Evolutionary conservation across 441 rosid species (phyloP).

Genomic region (Pelargonium fulgidum): DNA sequence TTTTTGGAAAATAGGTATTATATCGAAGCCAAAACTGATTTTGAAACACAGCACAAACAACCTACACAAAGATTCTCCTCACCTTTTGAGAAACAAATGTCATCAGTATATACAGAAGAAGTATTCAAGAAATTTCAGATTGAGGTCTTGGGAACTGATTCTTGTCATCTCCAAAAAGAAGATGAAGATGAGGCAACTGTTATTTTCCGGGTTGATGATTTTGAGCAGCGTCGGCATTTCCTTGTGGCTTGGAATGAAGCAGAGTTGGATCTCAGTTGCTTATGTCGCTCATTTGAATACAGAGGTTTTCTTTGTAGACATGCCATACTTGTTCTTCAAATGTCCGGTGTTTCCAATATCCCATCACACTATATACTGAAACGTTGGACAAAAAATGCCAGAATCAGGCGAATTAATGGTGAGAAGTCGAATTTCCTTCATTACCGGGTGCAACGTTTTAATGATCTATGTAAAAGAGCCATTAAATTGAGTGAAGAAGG

Average conservation of each 20-base stretch:
- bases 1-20: conserved; percentile 37
- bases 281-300: conserved; percentile 51
- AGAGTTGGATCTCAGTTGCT: conserved; percentile 39
- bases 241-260: conserved; percentile 38
- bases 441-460: not conserved
- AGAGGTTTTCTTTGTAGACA: conserved; percentile 64
- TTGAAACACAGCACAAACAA: conserved; percentile 29
- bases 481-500: conserved; percentile 5
- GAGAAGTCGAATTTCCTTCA: no score
- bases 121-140: conserved; percentile 2
- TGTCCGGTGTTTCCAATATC: conserved; percentile 40
- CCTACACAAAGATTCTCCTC: conserved; percentile 12
- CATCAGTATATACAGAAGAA: not conserved
- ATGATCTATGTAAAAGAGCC: not conserved
- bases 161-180: not conserved
- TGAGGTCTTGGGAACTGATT: not conserved
- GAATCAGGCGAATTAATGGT: no score
- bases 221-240: conserved; percentile 37
- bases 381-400: conserved; percentile 55
- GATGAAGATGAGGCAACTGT: not conserved
- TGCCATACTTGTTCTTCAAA: conserved; percentile 55
- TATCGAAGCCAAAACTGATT: conserved; percentile 41
- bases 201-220: conserved; percentile 30
- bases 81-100: conserved; percentile 2
- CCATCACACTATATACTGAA: conserved; percentile 49